phyloP scores from a whole-genome alignment of 345 rosid species.

The Linum lewisii region DNA sequence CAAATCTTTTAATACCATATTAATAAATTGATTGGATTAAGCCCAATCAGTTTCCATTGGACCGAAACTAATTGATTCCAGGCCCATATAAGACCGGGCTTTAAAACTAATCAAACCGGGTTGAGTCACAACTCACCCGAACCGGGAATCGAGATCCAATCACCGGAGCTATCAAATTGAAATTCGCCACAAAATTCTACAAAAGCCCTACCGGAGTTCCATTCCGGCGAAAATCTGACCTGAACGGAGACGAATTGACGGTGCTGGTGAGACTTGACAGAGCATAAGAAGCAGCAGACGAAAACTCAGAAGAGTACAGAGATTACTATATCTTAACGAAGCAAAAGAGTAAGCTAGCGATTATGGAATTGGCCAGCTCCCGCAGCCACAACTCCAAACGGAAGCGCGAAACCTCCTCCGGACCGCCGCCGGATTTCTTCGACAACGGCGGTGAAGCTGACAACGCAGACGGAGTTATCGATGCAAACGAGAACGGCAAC shows the following conservation, averaged over 20 bases:
- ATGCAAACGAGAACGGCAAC: conserved; percentile 6
- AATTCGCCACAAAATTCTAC: background rate
- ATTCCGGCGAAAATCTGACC: background rate
- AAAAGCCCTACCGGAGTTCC: background rate
- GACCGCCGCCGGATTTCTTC: background rate
- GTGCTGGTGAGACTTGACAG: too few relatives aligned
- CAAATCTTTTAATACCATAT: too few relatives aligned
- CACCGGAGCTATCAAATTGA: background rate
- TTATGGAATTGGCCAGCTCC: conserved; percentile 13
- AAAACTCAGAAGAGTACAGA: too few relatives aligned
- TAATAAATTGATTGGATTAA: too few relatives aligned
- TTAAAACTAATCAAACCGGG: too few relatives aligned
- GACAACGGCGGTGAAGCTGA: conserved; percentile 8
- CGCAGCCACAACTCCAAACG: conserved; percentile 18
- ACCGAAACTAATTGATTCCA: too few relatives aligned
- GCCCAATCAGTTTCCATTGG: too few relatives aligned
- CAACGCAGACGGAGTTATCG: background rate
- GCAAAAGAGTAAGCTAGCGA: background rate
- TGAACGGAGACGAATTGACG: background rate
- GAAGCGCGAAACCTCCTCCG: conserved; percentile 10
- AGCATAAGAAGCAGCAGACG: background rate
- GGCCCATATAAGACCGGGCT: too few relatives aligned
- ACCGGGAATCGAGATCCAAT: background rate
- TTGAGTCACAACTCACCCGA: too few relatives aligned
- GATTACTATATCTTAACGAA: too few relatives aligned